Conservation (phyloP, 2,329 filamentous ascomycete genomes). For the Colletotrichum sp. region DNA sequence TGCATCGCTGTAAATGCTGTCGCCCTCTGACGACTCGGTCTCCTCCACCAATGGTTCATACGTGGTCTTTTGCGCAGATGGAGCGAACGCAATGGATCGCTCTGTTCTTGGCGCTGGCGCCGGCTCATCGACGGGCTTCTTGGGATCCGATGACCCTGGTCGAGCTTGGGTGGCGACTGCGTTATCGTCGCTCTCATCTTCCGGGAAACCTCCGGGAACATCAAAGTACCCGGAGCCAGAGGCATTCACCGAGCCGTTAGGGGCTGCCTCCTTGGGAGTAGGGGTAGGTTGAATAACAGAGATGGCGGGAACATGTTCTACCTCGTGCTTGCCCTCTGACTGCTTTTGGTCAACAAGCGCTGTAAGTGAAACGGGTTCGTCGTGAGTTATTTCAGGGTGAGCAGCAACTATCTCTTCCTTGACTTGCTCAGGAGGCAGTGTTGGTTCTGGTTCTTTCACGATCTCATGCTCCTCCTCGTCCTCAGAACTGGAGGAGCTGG, state of each 20-base stretch:
- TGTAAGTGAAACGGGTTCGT: not conserved
- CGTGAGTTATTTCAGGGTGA: not conserved
- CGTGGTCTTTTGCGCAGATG: not conserved
- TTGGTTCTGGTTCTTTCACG: conserved; percentile 6
- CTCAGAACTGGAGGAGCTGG: conserved; percentile 52
- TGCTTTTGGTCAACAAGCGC: not conserved
- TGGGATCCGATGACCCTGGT: not conserved
- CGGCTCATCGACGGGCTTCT: not conserved
- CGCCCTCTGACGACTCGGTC: conserved; percentile 50
- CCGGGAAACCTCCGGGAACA: conserved; percentile 66
- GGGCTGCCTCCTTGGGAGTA: conserved; percentile 21
- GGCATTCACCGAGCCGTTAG: conserved; percentile 10
- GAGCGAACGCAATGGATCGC: not conserved
- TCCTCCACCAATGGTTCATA: conserved; percentile 29
- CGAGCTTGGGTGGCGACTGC: conserved; percentile 17
- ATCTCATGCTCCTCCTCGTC: conserved; percentile 36
- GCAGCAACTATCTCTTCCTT: conserved; percentile 4
- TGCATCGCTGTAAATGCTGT: conserved; percentile 76
- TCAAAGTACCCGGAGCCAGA: conserved; percentile 43
- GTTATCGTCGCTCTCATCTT: conserved; percentile 34
- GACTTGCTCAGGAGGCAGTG: not conserved
- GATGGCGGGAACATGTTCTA: conserved; percentile 44
- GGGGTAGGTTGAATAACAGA: conserved; percentile 51
- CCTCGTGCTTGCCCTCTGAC: not conserved
- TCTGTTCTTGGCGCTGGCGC: not conserved